phyloP scores from a whole-genome alignment of 768 basidiomycete genomes.

The Serpula lacrymans region DNA sequence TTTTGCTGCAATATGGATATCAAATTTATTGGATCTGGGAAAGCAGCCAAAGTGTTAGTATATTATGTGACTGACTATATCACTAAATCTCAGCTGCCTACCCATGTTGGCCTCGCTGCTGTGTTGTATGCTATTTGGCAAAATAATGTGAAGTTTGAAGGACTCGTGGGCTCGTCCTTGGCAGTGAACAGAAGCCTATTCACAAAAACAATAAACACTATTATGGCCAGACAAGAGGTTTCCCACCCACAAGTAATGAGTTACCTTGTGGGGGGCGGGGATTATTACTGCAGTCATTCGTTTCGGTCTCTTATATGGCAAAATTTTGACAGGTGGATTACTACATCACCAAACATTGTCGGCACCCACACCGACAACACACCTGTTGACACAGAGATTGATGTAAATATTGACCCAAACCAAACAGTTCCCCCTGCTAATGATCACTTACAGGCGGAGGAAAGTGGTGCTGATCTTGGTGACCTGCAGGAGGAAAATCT shows the following conservation, averaged over 20 bases:
- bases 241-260: slow-evolving; percentile 23
- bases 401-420: no score
- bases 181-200: neutral
- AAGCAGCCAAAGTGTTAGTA: slow-evolving; percentile 27
- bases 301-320: neutral
- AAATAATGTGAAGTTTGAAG: neutral
- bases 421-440: no score
- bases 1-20: slow-evolving; percentile 22
- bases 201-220: slow-evolving; percentile 10
- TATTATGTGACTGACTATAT: slow-evolving; percentile 38
- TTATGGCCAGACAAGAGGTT: slow-evolving; percentile 20
- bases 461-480: no score
- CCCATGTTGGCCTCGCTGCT: slow-evolving; percentile 15
- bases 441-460: no score
- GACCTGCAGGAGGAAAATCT: no score
- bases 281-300: neutral
- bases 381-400: no score
- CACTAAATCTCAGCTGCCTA: slow-evolving; percentile 26
- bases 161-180: neutral
- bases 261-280: slow-evolving; percentile 15
- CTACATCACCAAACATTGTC: no score
- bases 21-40: slow-evolving; percentile 31
- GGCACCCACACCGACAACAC: no score
- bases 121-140: slow-evolving; percentile 8
- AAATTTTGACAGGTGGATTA: no score